Base-by-base conservation (phyloP, 768 basidiomycete species). In the Suillus subaureus region DNA sequence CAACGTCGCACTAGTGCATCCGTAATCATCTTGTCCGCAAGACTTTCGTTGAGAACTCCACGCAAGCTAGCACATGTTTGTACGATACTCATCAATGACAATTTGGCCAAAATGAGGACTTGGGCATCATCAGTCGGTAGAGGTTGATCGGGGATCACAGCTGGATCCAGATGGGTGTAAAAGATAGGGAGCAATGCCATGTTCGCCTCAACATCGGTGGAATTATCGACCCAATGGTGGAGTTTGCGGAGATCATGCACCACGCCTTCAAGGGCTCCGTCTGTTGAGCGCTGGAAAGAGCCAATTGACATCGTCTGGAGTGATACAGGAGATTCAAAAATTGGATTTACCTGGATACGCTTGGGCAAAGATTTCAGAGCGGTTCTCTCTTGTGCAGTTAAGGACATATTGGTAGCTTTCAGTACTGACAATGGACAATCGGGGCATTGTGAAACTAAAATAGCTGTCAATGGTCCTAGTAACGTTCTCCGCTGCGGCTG, bases 131-230 rank as follows among this genome's bases (percentile, higher is more conserved):
- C 55, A 16, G 31, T 62, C 31, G 61, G 61, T 3, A 58, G 39
- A 58, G 5, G 57, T 58, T 58, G 57, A 58, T 58, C 57, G 39
- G 39, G 57, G 9, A 62, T 55, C 21, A 45, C 31, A 57, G 26
- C 18, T 62, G 61, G 61, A 23, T 62, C 49, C 61, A 62, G 61
- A 55, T 62, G 61, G 28, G 23, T 57, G 35, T 62, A 55, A 37
- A 62, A 62, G 61, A 62, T 26, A 31, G 61, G 61, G 26, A 62
- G 35, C 21, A 55, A 62, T 26, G 28, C 7, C 49, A 62, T 57
- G n/a, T 62, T 33, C 57, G 39, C 23, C 16, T 58, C 57, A 16
- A 40, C 57, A 40, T 58, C 37, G 37, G 57, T 26, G 16, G 57
- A 58, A 26, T 39, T 26, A 8, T 39, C 39, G 26, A 58, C 23